phyloP scores from a whole-genome alignment of 2,329 filamentous ascomycete species.

The Chrysosphaeria jannelii region DNA sequence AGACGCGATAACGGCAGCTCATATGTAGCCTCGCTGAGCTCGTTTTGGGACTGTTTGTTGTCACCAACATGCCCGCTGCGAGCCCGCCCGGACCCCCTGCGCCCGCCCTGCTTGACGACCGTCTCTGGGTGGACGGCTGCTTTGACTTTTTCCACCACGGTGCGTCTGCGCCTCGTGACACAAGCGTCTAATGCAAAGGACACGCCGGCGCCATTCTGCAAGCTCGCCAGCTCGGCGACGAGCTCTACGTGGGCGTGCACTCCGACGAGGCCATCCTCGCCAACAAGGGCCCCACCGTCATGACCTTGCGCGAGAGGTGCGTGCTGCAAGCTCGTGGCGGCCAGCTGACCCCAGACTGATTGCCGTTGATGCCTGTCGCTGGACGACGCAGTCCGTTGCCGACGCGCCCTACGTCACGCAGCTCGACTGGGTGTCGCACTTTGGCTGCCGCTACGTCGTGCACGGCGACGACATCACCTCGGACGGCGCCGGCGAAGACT shows the following conservation, averaged over 20 bases:
- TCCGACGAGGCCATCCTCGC: slow-evolving; percentile 85
- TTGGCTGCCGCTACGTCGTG: slow-evolving; percentile 58
- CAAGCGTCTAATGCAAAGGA: too few species aligned
- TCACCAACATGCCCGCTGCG: too few species aligned
- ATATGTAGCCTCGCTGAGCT: too few species aligned
- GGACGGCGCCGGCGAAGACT: slow-evolving; percentile 77
- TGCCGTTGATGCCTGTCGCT: slow-evolving; percentile 81
- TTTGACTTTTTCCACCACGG: slow-evolving; percentile 98
- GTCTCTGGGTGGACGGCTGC: slow-evolving; percentile 95
- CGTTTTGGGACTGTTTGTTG: too few species aligned
- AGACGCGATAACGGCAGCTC: background rate
- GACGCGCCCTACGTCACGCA: slow-evolving; percentile 84
- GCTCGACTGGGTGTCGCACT: slow-evolving; percentile 80
- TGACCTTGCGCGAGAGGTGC: slow-evolving; percentile 77
- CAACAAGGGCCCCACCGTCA: slow-evolving; percentile 94
- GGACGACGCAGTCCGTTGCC: slow-evolving; percentile 62
- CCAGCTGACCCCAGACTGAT: too few species aligned
- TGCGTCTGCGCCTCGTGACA: too few species aligned
- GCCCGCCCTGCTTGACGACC: slow-evolving; percentile 27
- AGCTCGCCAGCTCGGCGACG: slow-evolving; percentile 64
- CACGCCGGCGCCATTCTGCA: slow-evolving; percentile 94
- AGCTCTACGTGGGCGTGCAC: slow-evolving; percentile 79
- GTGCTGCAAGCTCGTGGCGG: too few species aligned
- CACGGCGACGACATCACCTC: slow-evolving; percentile 14
- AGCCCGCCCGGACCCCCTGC: slow-evolving; percentile 17